Evolutionary conservation across 805 yeast species (phyloP), one percentile per base, ranked within the genome.

Genomic region (Schizosaccharomyces osmophilus): DNA sequence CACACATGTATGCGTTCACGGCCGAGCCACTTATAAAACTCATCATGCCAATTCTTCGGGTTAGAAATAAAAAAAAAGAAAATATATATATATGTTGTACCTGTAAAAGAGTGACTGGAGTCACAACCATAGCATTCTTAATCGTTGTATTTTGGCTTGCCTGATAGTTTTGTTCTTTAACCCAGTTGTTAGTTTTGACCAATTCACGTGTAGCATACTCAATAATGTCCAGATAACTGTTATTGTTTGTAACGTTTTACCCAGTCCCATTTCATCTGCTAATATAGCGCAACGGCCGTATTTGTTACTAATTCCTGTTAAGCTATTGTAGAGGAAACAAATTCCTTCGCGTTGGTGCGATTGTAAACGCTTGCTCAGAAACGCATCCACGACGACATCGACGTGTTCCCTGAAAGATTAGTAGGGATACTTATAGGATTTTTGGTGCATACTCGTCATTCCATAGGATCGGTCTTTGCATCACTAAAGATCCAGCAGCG

Each of bases 251-350:
- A 93, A 71, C 0, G 97, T 89, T 67, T 85, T 85, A 1, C 96
- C 96, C 19, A 93, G 74, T 0, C 98, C 98, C 98, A 93, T 93
- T 67, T 90, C 97, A 71, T 93, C 98, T 0, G 98, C 98, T 55
- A 93, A 71, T 4, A 93, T 72, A 1, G 90, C 89, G 0, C 98
- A 97, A 55, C 72, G 66, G 0, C 79, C 79, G 1, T 74, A 73
- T 24, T 71, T 71, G 3, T 76, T 77, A 31, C 78, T 73, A 61
- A 78, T 72, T 0, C 95, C 95, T 83, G 84, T 79, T 1, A 89
- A 78, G 66, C 95, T 86, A 62, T 85, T 84, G 68, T 87, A 87
- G 66, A 93, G 72, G 67, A 93, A 93, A 61, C 72, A 69, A 0
- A 90, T 85, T 1, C 96, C 98, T 65, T 84, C 89, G 15, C 79